Conservation (phyloP, 1,284 basidiomycete genomes). For the Trichosporon sp. region DNA sequence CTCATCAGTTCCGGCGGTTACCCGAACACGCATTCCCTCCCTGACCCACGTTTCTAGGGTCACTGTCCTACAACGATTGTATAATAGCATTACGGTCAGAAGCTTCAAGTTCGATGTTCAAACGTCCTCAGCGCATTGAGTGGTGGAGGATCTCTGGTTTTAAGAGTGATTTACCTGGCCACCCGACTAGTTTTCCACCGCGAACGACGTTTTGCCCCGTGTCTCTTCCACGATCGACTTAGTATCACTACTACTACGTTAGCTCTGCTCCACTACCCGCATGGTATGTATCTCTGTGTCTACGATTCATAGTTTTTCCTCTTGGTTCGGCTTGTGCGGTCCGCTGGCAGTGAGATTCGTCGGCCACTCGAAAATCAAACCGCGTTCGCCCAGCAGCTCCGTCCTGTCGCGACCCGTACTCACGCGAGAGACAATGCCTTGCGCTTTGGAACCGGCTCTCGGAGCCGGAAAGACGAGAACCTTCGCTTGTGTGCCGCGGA, state of each 20-base stretch:
- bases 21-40: neutral
- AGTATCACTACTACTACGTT: neutral
- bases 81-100: constrained; percentile 6
- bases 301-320: neutral
- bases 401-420: neutral
- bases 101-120: neutral
- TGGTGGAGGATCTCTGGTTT: neutral
- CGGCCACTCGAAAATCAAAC: too few species aligned
- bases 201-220: neutral
- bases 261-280: neutral
- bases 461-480: neutral
- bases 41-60: constrained; percentile 1
- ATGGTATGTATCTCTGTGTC: constrained; percentile 1
- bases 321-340: neutral
- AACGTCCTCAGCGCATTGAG: neutral
- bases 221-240: neutral
- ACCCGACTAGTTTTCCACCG: neutral
- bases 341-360: neutral
- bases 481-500: neutral
- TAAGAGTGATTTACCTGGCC: neutral
- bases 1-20: neutral
- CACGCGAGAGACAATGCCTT: neutral
- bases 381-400: too few species aligned
- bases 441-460: neutral
- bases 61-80: neutral